Conservation (phyloP, 805 yeast genomes). For the Nakazawaea holstii region DNA sequence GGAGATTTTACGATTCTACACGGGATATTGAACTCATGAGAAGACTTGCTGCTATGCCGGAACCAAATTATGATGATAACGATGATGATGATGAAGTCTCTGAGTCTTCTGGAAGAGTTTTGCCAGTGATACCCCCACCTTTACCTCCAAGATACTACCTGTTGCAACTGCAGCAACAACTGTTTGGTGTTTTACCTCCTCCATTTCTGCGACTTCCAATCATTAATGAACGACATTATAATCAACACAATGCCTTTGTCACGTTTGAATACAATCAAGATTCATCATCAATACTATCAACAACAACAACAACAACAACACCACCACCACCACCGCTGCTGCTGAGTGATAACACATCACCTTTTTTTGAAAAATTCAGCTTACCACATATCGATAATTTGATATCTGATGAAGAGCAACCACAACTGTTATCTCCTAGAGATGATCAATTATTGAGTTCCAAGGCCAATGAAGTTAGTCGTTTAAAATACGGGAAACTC, state of each 20-base stretch:
- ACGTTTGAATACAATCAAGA: neutral
- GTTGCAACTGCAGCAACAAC: no score
- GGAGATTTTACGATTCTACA: no score
- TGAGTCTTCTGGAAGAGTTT: neutral
- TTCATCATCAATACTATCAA: no score
- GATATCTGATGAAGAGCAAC: neutral
- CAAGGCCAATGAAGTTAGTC: slow-evolving; percentile 10
- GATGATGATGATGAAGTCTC: neutral
- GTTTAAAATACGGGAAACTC: slow-evolving; percentile 16
- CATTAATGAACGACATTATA: no score
- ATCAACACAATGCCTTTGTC: neutral
- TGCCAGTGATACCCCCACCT: neutral
- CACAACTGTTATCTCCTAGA: slow-evolving; percentile 6
- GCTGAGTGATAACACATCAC: neutral
- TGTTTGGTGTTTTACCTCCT: no score
- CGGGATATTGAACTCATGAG: no score
- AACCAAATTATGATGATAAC: neutral
- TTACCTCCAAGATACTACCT: neutral
- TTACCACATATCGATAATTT: slow-evolving; percentile 2
- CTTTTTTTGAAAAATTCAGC: neutral
- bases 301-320: neutral
- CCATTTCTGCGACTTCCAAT: neutral
- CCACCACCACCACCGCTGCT: neutral
- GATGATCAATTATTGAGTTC: neutral
- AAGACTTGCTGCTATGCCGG: no score